Evolutionary conservation across 1,284 basidiomycete genomes (phyloP), one percentile per base, ranked within the genome.

Genomic region (Pseudozyma sp.): DNA sequence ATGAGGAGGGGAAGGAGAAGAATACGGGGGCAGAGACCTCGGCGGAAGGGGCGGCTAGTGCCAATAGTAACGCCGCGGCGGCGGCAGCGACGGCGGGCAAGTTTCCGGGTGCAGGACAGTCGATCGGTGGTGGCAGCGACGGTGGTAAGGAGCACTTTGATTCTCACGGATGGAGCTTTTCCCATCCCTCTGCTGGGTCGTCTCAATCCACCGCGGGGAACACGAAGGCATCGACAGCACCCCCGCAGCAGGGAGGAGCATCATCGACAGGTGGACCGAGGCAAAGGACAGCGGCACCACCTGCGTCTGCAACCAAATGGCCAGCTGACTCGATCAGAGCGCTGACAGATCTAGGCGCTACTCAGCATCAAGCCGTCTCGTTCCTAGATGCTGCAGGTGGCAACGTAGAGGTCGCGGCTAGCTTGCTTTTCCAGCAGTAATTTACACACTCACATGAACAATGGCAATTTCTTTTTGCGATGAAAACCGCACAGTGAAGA

Each of bases 371-470:
- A 33, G 95, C 95, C 0, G 89, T 93, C 14, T 88, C 88, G 54
- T 87, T 91, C 24, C 86, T 98, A 57, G 89, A 92, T 19, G 92
- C 92, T 6, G 88, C 92, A 1, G 90, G 89, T 2, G 95, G 95
- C 1, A 94, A 96, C 80, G 87, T 94, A 7, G 94, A 97, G 67
- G 87, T 92, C 17, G 94, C 95, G 4, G 94, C 93, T 5, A 93
- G 92, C 37, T 86, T 96, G 84, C 85, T 97, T 52, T 97, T 97
- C 83, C 78, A 80, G 43, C 75, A 79, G 31, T 79, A 60, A 54
- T 5, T 37, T 14, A n/a, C 40, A 16, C 35, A 14, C 35, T 37
- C 14, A 37, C 35, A 37, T 37, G 9, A 14, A 37, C 9, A 37
- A 37, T 37, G 4, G 24, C 24, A 4, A 24, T 24, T 24, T 24